Evolutionary conservation across 768 basidiomycete species (phyloP), one percentile per base, ranked within the genome.

Genomic region (Chalciporus piperatus): DNA sequence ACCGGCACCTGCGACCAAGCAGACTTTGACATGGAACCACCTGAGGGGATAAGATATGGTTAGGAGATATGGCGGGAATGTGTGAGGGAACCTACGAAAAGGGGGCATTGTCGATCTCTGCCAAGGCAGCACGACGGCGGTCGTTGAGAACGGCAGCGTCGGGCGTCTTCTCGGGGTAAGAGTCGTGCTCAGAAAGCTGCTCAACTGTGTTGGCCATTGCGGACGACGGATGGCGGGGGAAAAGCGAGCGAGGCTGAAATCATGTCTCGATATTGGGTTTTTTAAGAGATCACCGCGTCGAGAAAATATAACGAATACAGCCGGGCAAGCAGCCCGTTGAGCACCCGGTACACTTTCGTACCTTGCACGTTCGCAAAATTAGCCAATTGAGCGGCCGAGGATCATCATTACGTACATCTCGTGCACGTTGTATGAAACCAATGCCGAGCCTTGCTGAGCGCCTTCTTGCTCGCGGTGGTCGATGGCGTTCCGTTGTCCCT

Each of bases 21-120:
- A 82, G 54, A 85, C 78, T 68, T 91, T 92, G 50, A 85, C 83
- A 61, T 94, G 92, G 74, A 92, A 93, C 84, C 85, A 89, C 7
- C 87, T 88, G 48, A 2, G 38, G 28, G 50, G 40, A 37, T 17
- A 41, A 42, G 8, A 19, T 39, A 38, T 19, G 25, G 2, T 14
- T 45, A 22, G 59, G 47, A 28, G 20, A 16, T 12, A 20, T 0
- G 45, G 45, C 37, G 17, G 19, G 11, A n/a, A 22, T n/a, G n/a
- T n/a, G 2, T 12, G 10, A 20, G 17, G 4, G 37, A 40, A 43
- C 85, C 48, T 66, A 89, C 87, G 85, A 85, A 71, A 95, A 95
- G 40, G 76, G 74, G 39, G 93, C 93, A 54, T 89, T 85, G 70
- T 96, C 93, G 54, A 96, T 81, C 67, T 95, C 90, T 12, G 85